Conservation (phyloP, 1,284 basidiomycete genomes). For the Rugosomyces carneus region DNA sequence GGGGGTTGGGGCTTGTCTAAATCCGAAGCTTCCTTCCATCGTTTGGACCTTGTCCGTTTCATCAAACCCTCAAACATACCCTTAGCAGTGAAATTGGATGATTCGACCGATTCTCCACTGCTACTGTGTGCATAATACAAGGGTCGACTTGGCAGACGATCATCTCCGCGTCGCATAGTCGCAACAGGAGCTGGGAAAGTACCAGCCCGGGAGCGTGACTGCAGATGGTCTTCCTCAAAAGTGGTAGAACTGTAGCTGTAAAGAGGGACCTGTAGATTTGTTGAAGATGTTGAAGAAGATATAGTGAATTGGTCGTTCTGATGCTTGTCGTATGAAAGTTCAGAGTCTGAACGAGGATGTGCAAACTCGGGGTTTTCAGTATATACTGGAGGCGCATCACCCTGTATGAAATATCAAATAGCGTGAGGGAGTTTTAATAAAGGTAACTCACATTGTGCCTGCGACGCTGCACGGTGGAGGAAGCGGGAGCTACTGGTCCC, state of each 20-base stretch:
- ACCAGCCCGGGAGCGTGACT: slow-evolving; percentile 12
- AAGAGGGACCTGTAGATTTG: slow-evolving; percentile 29
- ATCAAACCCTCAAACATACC: slow-evolving; percentile 11
- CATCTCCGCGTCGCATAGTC: slow-evolving; percentile 8
- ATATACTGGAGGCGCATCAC: slow-evolving; percentile 3
- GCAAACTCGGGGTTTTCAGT: slow-evolving; percentile 4
- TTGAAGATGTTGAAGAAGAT: slow-evolving; percentile 34
- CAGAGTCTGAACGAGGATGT: slow-evolving; percentile 7
- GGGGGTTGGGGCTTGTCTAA: slow-evolving; percentile 8
- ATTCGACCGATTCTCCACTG: slow-evolving; percentile 4
- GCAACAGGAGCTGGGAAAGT: slow-evolving; percentile 5
- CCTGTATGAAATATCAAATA: slow-evolving; percentile 4
- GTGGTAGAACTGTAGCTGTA: slow-evolving; percentile 28
- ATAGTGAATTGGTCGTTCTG: slow-evolving; percentile 15
- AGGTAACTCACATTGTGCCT: slow-evolving; percentile 11
- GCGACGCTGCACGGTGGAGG: slow-evolving; percentile 5
- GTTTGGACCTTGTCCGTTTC: slow-evolving; percentile 13
- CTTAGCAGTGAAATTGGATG: slow-evolving; percentile 17
- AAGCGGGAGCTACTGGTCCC: slow-evolving; percentile 10
- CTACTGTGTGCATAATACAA: slow-evolving; percentile 7
- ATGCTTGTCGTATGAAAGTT: slow-evolving; percentile 12
- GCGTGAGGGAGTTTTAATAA: not conserved
- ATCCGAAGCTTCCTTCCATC: slow-evolving; percentile 10
- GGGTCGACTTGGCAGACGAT: slow-evolving; percentile 3
- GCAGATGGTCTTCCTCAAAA: slow-evolving; percentile 4